phyloP scores from a whole-genome alignment of 2,329 filamentous ascomycete species.

The Colletotrichum noveboracense region DNA sequence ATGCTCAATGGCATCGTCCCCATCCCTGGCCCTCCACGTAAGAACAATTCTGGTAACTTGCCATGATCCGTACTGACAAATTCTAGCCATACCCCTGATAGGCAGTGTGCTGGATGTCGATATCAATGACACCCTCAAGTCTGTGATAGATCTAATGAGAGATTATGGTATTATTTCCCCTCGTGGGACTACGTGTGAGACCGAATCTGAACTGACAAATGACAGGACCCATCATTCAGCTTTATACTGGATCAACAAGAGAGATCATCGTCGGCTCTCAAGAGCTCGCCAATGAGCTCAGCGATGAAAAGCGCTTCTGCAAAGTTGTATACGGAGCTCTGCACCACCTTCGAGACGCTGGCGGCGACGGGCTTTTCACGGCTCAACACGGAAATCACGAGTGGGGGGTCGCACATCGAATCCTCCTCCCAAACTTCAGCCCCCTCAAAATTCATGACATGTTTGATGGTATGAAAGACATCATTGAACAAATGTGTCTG shows the following conservation, averaged over 20 bases:
- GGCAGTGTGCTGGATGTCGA: not conserved
- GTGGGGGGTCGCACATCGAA: constrained; percentile 70
- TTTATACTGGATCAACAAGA: not conserved
- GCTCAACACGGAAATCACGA: constrained; percentile 28
- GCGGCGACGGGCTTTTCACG: constrained; percentile 69
- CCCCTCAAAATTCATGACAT: constrained; percentile 70
- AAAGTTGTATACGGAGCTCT: not conserved
- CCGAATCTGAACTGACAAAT: not conserved
- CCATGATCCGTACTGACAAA: not conserved
- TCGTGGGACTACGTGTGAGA: not conserved
- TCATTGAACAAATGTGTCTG: constrained; percentile 68
- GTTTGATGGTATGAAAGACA: constrained; percentile 74
- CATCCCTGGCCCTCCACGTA: not conserved
- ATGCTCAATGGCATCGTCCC: not conserved
- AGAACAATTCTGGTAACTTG: not conserved
- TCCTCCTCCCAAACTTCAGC: constrained; percentile 72
- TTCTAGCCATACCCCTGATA: not conserved
- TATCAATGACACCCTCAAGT: not conserved
- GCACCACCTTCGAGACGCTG: not conserved
- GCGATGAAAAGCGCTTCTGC: not conserved
- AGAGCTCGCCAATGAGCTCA: not conserved
- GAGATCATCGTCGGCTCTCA: not conserved
- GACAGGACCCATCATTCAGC: not conserved
- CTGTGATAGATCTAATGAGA: not conserved
- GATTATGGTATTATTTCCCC: not conserved